Evolutionary conservation across 768 basidiomycete species (phyloP).

Genomic region (Lactarius deliciosus): DNA sequence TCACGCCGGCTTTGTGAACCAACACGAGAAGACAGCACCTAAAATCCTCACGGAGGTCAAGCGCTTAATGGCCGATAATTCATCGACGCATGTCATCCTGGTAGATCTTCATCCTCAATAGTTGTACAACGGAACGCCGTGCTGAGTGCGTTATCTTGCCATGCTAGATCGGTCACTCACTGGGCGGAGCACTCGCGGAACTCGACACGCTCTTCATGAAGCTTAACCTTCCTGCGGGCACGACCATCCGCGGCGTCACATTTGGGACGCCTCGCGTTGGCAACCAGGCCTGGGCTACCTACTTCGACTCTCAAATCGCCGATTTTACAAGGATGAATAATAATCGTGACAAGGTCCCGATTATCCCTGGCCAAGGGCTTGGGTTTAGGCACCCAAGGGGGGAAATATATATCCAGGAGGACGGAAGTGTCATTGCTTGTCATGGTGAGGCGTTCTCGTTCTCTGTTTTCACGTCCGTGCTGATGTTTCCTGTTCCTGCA

Average conservation of each 20-base stretch:
- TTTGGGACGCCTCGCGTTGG: slow-evolving; percentile 30
- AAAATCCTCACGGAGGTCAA: slow-evolving; percentile 27
- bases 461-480: not conserved
- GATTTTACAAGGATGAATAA: slow-evolving; percentile 28
- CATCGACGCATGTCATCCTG: slow-evolving; percentile 20
- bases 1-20: slow-evolving; percentile 21
- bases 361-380: slow-evolving; percentile 21
- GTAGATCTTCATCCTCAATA: slow-evolving; percentile 12
- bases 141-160: not conserved
- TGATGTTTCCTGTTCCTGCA: not conserved
- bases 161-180: slow-evolving; percentile 21
- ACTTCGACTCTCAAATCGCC: slow-evolving; percentile 24
- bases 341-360: slow-evolving; percentile 23
- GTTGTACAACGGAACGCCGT: not conserved
- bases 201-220: slow-evolving; percentile 27
- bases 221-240: slow-evolving; percentile 27
- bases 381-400: slow-evolving; percentile 23
- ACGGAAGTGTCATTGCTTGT: slow-evolving; percentile 19
- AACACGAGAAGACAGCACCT: slow-evolving; percentile 24
- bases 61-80: slow-evolving; percentile 16
- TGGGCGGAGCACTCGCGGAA: slow-evolving; percentile 29
- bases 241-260: slow-evolving; percentile 24
- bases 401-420: slow-evolving; percentile 22
- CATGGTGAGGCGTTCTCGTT: slow-evolving; percentile 1
- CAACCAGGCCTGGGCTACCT: slow-evolving; percentile 16